A percentile compares a stretch with the other conserved stretches of the same genome.
phyloP scores from a whole-genome alignment of 2,329 filamentous ascomycete species.

The Microdochium trichocladiopsis region DNA sequence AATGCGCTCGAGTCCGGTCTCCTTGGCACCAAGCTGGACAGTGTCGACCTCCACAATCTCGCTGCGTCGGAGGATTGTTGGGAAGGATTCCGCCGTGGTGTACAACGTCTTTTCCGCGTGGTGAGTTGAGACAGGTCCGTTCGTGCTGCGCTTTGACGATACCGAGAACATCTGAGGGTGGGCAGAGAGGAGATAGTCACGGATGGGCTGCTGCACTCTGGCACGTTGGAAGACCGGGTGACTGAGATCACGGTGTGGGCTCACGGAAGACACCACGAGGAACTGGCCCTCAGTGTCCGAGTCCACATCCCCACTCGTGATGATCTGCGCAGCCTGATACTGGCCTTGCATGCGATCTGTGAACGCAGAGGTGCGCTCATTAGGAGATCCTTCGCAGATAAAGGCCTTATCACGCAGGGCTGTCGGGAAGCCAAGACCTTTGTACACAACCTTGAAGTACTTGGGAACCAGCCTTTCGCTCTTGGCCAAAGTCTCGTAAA shows the following conservation, averaged over 20 bases:
- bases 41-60: conserved; percentile 69
- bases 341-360: conserved; percentile 89
- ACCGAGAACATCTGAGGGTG: conserved; percentile 74
- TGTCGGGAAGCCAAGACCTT: conserved; percentile 78
- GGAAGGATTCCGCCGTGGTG: conserved; percentile 78
- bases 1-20: conserved; percentile 87
- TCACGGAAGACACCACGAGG: conserved; percentile 73
- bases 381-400: conserved; percentile 76
- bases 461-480: conserved; percentile 72
- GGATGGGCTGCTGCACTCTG: conserved; percentile 73
- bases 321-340: conserved; percentile 77
- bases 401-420: conserved; percentile 84
- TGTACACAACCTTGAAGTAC: conserved; percentile 89
- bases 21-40: conserved; percentile 62
- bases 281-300: conserved; percentile 89
- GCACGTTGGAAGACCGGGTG: conserved; percentile 84
- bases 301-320: conserved; percentile 58
- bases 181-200: conserved; percentile 79
- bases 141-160: conserved; percentile 63
- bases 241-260: conserved; percentile 70
- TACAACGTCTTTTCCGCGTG: conserved; percentile 80
- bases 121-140: conserved; percentile 63
- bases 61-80: conserved; percentile 81
- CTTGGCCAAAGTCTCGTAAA: conserved; percentile 83
- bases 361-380: conserved; percentile 73